These are phyloP conservation scores for Arabidopsis hybrid DNA, from an alignment of 441 rosid genomes.

Conservation along the genomic window DNA sequence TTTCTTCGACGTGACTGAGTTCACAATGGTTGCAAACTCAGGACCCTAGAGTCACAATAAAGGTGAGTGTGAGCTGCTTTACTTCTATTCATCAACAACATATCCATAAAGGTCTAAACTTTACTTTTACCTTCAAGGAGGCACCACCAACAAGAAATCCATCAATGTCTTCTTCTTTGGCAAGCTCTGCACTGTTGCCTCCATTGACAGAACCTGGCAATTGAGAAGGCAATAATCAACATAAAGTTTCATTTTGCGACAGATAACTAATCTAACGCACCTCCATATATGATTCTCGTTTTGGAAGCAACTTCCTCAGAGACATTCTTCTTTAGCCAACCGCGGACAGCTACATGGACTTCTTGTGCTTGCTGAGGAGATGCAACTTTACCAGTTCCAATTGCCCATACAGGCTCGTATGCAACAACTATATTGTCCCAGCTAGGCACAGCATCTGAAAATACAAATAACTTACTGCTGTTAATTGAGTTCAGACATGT, in stretches of 20 bases:
- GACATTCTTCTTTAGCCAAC: conserved; percentile 90
- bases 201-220: conserved; percentile 90
- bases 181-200: conserved; percentile 90
- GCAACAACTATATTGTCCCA: conserved; percentile 96
- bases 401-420: conserved; percentile 99
- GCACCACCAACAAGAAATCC: conserved; percentile 99
- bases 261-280: conserved; percentile 46
- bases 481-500: conserved; percentile 10
- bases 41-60: conserved; percentile 67
- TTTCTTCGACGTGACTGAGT: conserved; percentile 89
- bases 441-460: conserved; percentile 80
- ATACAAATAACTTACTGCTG: conserved; percentile 6
- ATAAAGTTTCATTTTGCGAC: not conserved
- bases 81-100: conserved; percentile 7
- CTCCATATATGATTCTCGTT: conserved; percentile 96
- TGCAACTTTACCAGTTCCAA: conserved; percentile 98
- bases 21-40: conserved; percentile 92
- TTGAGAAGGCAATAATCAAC: conserved; percentile 13
- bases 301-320: conserved; percentile 91
- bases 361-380: conserved; percentile 95
- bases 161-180: conserved; percentile 94
- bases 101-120: conserved; percentile 19
- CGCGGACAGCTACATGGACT: conserved; percentile 88
- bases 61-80: conserved; percentile 3
- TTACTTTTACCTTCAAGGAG: conserved; percentile 77